Percentiles rank a stretch among this genome's conserved stretches.
phyloP scores from a whole-genome alignment of 768 basidiomycete genomes.

The Tricholoma bakamatsutake region DNA sequence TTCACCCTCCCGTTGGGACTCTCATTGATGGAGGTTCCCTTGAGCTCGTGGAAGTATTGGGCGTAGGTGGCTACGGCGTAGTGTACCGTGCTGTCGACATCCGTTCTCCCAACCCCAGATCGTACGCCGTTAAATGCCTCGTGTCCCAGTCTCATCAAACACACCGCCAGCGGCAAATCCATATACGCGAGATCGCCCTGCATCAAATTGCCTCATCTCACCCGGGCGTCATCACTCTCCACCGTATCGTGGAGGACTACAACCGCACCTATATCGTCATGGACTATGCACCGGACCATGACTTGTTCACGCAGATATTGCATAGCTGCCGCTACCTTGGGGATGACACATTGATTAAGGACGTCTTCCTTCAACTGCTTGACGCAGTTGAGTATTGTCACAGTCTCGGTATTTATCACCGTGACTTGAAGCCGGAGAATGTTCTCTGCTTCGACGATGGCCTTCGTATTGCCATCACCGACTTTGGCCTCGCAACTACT shows the following conservation, averaged over 20 bases:
- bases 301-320: slow-evolving; percentile 89
- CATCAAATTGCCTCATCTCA: slow-evolving; percentile 73
- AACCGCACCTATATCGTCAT: slow-evolving; percentile 86
- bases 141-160: slow-evolving; percentile 44
- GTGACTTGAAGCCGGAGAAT: slow-evolving; percentile 97
- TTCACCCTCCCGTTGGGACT: slow-evolving; percentile 67
- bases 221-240: slow-evolving; percentile 81
- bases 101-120: slow-evolving; percentile 43
- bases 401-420: slow-evolving; percentile 87
- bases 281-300: slow-evolving; percentile 89
- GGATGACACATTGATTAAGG: slow-evolving; percentile 77
- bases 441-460: slow-evolving; percentile 83
- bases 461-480: slow-evolving; percentile 78
- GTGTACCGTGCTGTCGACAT: slow-evolving; percentile 86
- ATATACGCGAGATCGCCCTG: slow-evolving; percentile 84
- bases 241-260: slow-evolving; percentile 82
- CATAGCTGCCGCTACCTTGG: slow-evolving; percentile 77
- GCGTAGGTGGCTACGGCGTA: slow-evolving; percentile 92
- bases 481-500: slow-evolving; percentile 92
- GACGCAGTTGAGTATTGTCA: slow-evolving; percentile 95
- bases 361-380: slow-evolving; percentile 89
- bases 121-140: slow-evolving; percentile 92
- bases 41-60: slow-evolving; percentile 82
- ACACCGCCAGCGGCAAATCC: slow-evolving; percentile 66
- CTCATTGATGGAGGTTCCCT: slow-evolving; percentile 80